A percentile compares a stretch with the other conserved stretches of the same genome.
Conservation (phyloP, 2,329 filamentous ascomycete genomes). For the Fusarium palustre region DNA sequence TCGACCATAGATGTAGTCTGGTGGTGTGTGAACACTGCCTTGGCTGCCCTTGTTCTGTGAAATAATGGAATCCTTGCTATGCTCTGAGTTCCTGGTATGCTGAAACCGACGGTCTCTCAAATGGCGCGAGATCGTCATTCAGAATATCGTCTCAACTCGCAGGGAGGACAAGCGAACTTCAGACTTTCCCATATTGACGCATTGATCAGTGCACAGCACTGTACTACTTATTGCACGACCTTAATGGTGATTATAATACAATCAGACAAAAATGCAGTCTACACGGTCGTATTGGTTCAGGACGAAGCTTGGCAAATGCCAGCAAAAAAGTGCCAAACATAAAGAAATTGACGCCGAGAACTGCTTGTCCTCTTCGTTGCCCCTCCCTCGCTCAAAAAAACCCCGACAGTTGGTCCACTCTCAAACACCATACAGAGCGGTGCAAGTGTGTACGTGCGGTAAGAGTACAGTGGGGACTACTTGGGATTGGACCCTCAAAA, state of each 20-base stretch:
- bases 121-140: conserved; percentile 18
- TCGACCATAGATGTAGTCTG: not conserved
- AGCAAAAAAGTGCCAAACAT: not conserved
- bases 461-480: conserved; percentile 4
- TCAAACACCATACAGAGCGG: conserved; percentile 8
- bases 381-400: conserved; percentile 13
- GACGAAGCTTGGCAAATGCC: not conserved
- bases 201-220: not conserved
- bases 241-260: not conserved
- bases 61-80: conserved; percentile 6
- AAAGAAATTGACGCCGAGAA: conserved; percentile 7
- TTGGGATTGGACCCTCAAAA: conserved; percentile 34
- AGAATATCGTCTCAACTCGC: conserved; percentile 9
- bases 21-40: not conserved
- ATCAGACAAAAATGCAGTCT: not conserved
- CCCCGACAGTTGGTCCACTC: conserved; percentile 20
- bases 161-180: not conserved
- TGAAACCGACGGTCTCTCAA: conserved; percentile 10
- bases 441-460: not conserved
- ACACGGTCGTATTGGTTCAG: not conserved
- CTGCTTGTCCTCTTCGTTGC: conserved; percentile 15
- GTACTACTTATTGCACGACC: not conserved
- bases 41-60: conserved; percentile 11
- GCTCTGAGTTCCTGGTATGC: conserved; percentile 1
- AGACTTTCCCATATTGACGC: not conserved